Conservation (phyloP, 139 green algal species). For the Picochlorum sp. region DNA sequence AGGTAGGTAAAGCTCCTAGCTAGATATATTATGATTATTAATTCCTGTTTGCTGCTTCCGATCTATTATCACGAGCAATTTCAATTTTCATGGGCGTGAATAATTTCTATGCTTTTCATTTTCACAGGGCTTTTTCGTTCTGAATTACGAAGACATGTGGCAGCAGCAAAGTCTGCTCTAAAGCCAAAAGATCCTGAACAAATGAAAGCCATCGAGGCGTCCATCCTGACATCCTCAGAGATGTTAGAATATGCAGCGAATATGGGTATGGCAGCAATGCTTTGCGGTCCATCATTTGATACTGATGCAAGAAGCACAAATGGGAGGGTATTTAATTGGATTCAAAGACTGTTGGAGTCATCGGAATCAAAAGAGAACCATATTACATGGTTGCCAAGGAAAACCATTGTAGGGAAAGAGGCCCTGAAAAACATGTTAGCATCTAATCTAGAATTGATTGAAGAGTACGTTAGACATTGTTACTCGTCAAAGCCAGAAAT, state of each 20-base stretch:
- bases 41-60: too few species aligned
- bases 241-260: conserved; percentile 47
- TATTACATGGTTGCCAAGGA: background rate
- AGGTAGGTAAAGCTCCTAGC: too few species aligned
- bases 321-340: conserved; percentile 29
- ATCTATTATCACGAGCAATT: too few species aligned
- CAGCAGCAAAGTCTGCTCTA: conserved; percentile 3
- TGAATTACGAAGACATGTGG: conserved; percentile 8
- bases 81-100: too few species aligned
- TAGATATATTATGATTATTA: too few species aligned
- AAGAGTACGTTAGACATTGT: conserved; percentile 52
- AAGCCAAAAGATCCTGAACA: conserved; percentile 31
- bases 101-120: too few species aligned
- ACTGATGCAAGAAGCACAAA: conserved; percentile 28
- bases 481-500: conserved; percentile 50
- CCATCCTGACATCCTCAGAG: conserved; percentile 22
- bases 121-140: conserved; percentile 6
- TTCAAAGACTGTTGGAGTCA: conserved; percentile 33
- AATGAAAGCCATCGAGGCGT: conserved; percentile 26
- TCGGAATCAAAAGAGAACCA: background rate
- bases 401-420: conserved; percentile 22
- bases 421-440: conserved; percentile 50
- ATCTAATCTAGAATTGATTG: conserved; percentile 43
- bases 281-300: conserved; percentile 54
- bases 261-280: conserved; percentile 57